Evolutionary conservation across 163 green algal genomes (phyloP), one percentile per base, ranked within the genome.

Genomic region (Volvox carteri): DNA sequence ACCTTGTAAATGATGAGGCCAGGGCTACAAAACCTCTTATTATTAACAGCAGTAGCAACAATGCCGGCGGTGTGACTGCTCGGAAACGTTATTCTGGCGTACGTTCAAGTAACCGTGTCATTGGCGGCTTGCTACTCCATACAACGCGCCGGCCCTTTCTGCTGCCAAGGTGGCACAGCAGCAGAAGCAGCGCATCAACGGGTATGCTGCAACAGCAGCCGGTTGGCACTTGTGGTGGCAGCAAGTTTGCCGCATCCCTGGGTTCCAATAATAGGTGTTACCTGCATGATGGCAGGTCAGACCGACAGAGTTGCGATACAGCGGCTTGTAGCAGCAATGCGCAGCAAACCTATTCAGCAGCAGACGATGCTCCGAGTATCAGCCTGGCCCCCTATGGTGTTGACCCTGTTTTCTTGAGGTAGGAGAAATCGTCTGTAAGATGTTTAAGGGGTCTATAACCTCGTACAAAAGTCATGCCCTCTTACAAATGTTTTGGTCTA

Each of bases 341-440:
- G 30, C 7, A 65, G 60, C 25, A 74, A 87, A n/a, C n/a, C n/a
- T n/a, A n/a, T n/a, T n/a, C n/a, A n/a, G n/a, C n/a, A n/a, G n/a
- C n/a, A n/a, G n/a, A n/a, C n/a, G n/a, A n/a, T n/a, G n/a, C n/a
- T n/a, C n/a, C n/a, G n/a, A n/a, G n/a, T n/a, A n/a, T n/a, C 52
- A 73, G 50, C 19, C 8, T 87, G 0, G 73, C 72, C 21, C 91
- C 91, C 0, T 94, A 94, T 39, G 91, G 89, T 4, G 81, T 92
- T 4, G 91, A 94, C 70, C 91, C 91, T 28, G 80, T 90, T 0
- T 93, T 94, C 67, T 68, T 94, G 2, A 67, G 91, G 28, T 89
- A 19, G 65, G 65, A 48, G 4, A n/a, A n/a, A n/a, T n/a, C n/a
- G n/a, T n/a, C n/a, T n/a, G n/a, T n/a, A n/a, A n/a, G n/a, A n/a